phyloP scores from a whole-genome alignment of 495 filamentous ascomycete genomes.

The Jackrogersella minutella region DNA sequence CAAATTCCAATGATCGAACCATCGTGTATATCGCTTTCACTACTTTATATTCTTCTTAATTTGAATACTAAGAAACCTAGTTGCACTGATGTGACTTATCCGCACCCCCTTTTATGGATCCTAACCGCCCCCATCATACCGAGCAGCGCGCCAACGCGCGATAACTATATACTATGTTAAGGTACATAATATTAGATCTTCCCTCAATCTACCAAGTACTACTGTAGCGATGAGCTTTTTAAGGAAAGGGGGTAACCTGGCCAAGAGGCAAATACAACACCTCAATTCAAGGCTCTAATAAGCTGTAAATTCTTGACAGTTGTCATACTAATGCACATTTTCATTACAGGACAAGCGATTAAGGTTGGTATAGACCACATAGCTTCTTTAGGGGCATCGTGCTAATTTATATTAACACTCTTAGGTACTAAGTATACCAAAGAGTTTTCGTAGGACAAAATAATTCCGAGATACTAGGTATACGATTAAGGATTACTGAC shows the following conservation, averaged over 20 bases:
- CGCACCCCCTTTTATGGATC: neutral
- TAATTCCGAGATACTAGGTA: too few relatives aligned
- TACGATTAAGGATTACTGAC: too few relatives aligned
- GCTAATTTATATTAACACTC: too few relatives aligned
- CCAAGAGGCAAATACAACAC: neutral
- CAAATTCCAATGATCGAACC: neutral
- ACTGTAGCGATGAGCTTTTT: neutral
- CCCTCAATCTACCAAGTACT: neutral
- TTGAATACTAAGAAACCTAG: neutral
- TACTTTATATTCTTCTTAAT: neutral
- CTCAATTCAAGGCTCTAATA: neutral
- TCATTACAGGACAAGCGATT: too few relatives aligned
- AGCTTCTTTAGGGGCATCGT: too few relatives aligned
- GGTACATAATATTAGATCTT: constrained; percentile 2
- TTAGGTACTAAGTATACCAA: too few relatives aligned
- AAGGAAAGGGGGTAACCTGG: neutral
- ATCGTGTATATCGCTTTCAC: neutral
- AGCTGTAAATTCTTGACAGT: neutral
- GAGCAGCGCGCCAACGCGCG: neutral
- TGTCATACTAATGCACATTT: neutral
- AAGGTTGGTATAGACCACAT: too few relatives aligned
- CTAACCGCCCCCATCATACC: neutral
- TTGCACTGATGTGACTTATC: neutral
- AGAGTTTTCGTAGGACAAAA: too few relatives aligned
- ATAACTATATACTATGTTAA: neutral